A percentile compares a stretch with the other conserved stretches of the same genome.
phyloP scores from a whole-genome alignment of 2,329 filamentous ascomycete genomes.

The Aureobasidium mangrovei region DNA sequence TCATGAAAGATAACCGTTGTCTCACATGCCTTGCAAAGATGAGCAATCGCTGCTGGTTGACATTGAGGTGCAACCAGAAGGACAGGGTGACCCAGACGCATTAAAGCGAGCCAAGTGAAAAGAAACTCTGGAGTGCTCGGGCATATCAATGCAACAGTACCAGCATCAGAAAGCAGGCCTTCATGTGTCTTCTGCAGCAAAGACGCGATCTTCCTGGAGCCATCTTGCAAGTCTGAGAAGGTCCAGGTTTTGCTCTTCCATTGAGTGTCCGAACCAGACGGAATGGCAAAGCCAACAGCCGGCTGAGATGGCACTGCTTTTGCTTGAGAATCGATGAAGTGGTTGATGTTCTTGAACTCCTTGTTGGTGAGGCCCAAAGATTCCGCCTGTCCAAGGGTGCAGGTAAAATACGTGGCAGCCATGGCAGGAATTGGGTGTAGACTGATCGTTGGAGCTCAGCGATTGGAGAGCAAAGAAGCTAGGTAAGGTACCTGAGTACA shows the following conservation, averaged over 20 bases:
- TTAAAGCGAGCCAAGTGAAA: conserved; percentile 51
- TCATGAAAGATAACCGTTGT: conserved; percentile 41
- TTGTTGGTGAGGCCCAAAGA: conserved; percentile 26
- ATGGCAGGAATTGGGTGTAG: conserved; percentile 7
- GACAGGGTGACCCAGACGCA: conserved; percentile 46
- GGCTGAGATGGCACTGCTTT: conserved; percentile 29
- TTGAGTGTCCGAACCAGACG: conserved; percentile 15
- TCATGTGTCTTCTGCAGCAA: conserved; percentile 21
- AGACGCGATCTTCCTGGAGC: conserved; percentile 30
- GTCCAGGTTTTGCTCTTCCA: conserved; percentile 27
- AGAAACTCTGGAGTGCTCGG: conserved; percentile 51
- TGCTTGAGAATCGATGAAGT: conserved; percentile 44
- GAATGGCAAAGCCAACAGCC: conserved; percentile 44
- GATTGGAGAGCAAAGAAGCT: background rate
- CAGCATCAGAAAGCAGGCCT: conserved; percentile 13
- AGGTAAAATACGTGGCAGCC: conserved; percentile 48
- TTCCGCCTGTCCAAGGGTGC: conserved; percentile 50
- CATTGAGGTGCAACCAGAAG: conserved; percentile 49
- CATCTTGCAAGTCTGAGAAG: conserved; percentile 26
- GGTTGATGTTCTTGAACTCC: conserved; percentile 38
- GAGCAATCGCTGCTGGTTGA: conserved; percentile 39
- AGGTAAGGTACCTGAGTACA: background rate
- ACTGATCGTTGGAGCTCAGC: background rate
- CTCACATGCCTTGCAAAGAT: conserved; percentile 43
- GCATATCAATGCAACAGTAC: conserved; percentile 46